Base-by-base conservation (phyloP, 495 filamentous ascomycete genomes). In the Lasiosphaeriaceae sp. region DNA sequence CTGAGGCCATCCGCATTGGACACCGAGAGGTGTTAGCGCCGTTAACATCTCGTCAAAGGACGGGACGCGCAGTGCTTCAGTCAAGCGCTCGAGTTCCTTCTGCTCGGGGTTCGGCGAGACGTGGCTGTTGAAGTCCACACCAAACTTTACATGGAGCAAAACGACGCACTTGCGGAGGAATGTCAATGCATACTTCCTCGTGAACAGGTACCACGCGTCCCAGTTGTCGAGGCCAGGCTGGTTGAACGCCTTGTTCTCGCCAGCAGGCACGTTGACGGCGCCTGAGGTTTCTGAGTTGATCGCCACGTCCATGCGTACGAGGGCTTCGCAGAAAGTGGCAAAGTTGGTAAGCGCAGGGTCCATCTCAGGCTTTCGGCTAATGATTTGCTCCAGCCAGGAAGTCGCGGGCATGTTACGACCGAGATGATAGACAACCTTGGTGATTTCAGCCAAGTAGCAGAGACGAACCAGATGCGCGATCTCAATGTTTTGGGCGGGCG, bases 381-480 rank as follows among this genome's bases (percentile, higher is more conserved):
- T 20, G 21, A 80, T 67, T 20, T 66, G 66, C 21, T 73, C 66
- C 34, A 77, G 63, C 62, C 75, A 75, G 21, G 57, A 68, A 16
- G 63, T 60, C 4, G 68, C 66, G 34, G 73, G 65, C 43, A 72
- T 66, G 52, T 75, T 78, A 52, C 78, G 69, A 5, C 74, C 77
- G 23, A 87, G 58, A 22, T 79, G 69, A 53, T 75, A 72, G 43
- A 81, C 74, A 3, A 90, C 88, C 72, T 96, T 94, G 44, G 92
- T 85, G 44, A 97, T 83, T 72, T 99, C 93, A 24, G 90, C 90
- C 37, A 95, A 79, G 66, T 96, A 97, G 75, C 94, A 97, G 54
- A 97, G 80, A 12, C 88, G 88, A 26, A 97, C 73, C 16, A 97
- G 64, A 72, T 96, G 90, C 56, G 88, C 83, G 29, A 95, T 83